phyloP scores from a whole-genome alignment of 768 basidiomycete species.

The Tricholoma flavovirens region DNA sequence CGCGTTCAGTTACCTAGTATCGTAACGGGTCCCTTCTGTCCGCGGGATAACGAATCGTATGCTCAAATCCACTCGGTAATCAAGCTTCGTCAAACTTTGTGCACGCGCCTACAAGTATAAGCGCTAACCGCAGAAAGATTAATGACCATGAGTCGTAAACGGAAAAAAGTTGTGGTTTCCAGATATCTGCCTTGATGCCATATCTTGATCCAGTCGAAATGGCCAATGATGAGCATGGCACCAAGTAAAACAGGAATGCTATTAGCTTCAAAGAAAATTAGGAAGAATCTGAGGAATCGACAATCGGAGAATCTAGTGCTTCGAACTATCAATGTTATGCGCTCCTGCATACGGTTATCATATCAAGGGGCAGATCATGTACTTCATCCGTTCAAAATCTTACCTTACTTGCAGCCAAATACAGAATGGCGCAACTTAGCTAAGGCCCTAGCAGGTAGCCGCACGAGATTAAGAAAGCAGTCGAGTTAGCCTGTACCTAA shows the following conservation, averaged over 20 bases:
- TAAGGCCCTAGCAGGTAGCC: background rate
- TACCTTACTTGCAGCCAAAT: background rate
- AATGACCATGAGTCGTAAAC: background rate
- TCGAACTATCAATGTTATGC: background rate
- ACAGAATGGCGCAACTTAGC: background rate
- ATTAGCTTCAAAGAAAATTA: too few species aligned
- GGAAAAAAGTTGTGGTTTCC: background rate
- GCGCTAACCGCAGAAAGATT: background rate
- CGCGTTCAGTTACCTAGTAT: background rate
- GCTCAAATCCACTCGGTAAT: background rate
- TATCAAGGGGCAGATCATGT: background rate
- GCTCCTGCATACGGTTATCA: background rate
- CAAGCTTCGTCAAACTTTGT: background rate
- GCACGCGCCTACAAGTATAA: background rate
- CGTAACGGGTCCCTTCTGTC: background rate
- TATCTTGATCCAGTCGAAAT: background rate
- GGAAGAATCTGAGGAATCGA: background rate
- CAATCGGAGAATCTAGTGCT: background rate
- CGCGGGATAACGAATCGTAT: background rate
- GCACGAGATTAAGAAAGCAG: background rate
- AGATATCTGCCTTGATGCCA: background rate
- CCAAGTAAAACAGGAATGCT: too few species aligned
- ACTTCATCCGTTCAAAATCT: background rate
- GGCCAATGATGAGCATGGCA: background rate
- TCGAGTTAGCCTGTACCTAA: background rate